Conservation (phyloP, 768 basidiomycete species). For the Agrocybe praecox region DNA sequence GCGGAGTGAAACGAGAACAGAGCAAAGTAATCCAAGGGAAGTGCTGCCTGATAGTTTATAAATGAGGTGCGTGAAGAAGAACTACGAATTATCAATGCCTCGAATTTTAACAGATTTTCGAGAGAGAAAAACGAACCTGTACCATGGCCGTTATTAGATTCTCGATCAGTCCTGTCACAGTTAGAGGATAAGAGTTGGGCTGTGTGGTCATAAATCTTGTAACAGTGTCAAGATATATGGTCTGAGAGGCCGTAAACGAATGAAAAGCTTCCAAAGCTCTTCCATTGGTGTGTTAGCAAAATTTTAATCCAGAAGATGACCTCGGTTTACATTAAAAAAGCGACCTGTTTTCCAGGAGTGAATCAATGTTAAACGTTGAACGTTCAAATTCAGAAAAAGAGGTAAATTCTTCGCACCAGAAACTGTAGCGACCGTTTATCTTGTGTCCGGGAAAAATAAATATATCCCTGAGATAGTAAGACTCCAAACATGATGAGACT, state of each 20-base stretch:
- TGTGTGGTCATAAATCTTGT: slow-evolving; percentile 1
- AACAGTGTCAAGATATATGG: slow-evolving; percentile 13
- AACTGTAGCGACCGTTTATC: slow-evolving; percentile 5
- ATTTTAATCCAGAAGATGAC: not conserved
- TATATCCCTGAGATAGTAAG: slow-evolving; percentile 11
- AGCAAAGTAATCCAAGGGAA: slow-evolving; percentile 1
- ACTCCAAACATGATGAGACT: slow-evolving; percentile 11
- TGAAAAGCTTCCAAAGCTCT: slow-evolving; percentile 10
- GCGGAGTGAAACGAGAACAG: slow-evolving; percentile 7
- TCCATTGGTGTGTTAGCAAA: too few relatives aligned
- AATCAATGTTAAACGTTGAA: not conserved
- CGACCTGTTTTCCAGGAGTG: not conserved
- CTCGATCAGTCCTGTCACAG: slow-evolving; percentile 8
- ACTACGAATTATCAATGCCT: not conserved
- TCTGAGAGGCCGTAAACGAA: slow-evolving; percentile 10
- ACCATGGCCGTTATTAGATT: slow-evolving; percentile 13
- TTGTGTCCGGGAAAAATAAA: slow-evolving; percentile 4
- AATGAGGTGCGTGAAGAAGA: slow-evolving; percentile 14
- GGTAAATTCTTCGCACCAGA: not conserved
- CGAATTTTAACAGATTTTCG: not conserved
- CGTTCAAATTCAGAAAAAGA: too few relatives aligned
- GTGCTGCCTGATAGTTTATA: slow-evolving; percentile 8
- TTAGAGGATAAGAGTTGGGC: slow-evolving; percentile 13
- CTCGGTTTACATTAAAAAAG: not conserved
- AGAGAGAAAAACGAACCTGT: slow-evolving; percentile 3